phyloP scores from a whole-genome alignment of 352 stramenopile genomes.

The Pythium scleroteichum region DNA sequence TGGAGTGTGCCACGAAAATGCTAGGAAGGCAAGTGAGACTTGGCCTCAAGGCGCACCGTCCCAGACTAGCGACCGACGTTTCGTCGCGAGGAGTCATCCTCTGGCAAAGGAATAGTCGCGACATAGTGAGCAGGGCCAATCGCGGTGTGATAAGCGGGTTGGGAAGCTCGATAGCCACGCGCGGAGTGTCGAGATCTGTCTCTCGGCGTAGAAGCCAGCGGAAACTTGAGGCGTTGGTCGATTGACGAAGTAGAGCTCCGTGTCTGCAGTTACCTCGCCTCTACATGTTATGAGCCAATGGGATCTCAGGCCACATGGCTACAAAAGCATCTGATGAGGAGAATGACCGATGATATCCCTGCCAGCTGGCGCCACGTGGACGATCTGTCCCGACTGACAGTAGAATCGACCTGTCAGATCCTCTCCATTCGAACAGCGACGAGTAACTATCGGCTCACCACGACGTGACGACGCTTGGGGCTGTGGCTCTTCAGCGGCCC shows the following conservation, averaged over 20 bases:
- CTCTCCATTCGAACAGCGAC: too few relatives aligned
- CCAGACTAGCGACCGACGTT: not conserved
- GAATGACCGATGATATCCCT: not conserved
- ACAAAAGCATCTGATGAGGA: not conserved
- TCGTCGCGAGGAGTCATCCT: too few relatives aligned
- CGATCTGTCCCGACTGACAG: not conserved
- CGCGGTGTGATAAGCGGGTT: too few relatives aligned
- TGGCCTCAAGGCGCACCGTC: not conserved
- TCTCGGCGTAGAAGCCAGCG: not conserved
- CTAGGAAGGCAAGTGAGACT: slow-evolving; percentile 4
- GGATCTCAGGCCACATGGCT: slow-evolving; percentile 2
- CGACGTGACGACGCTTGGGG: too few relatives aligned
- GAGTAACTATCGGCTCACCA: too few relatives aligned
- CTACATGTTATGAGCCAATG: slow-evolving; percentile 1
- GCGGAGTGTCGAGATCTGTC: too few relatives aligned
- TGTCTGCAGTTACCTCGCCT: not conserved
- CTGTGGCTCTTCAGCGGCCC: too few relatives aligned
- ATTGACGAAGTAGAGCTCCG: too few relatives aligned
- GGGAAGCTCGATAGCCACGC: too few relatives aligned
- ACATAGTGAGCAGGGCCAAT: too few relatives aligned
- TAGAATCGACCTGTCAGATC: too few relatives aligned
- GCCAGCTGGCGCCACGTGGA: not conserved
- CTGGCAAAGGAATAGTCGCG: too few relatives aligned
- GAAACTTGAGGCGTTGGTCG: not conserved
- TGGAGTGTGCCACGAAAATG: slow-evolving; percentile 2